Evolutionary conservation across 345 rosid genomes (phyloP), one percentile per base, ranked within the genome.

Genomic region (Moricandia arvensis): DNA sequence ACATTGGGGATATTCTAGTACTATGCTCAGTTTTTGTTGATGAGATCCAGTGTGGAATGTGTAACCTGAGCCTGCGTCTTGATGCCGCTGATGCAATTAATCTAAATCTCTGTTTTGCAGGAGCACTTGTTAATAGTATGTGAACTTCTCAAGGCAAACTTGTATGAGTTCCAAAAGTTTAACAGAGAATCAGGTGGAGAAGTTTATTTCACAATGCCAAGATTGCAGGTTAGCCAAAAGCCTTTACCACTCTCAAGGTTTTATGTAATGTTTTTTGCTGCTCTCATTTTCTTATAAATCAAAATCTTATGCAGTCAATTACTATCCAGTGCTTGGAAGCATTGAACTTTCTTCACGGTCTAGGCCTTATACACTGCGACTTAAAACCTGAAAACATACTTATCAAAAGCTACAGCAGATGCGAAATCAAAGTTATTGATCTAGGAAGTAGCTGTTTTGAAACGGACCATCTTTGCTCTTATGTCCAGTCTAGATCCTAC

Each of bases 401-500:
- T 69, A 96, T 94, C 68, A 91, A 94, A 78, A 94, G 98, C 85
- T 94, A 94, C 79, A 94, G 96, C 76, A 86, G 98, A 83, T 94
- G 98, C 21, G 98, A 94, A 83, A 89, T 91, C 76, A 94, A 94
- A 90, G 96, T 91, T 80, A 94, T 94, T 71, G 98, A 94, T 83
- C 95, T 94, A 45, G 98, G 98, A 79, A 94, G 98, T 82, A 91
- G 98, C 84, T 94, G 98, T 84, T 94, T 91, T 76, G 97, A 90
- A 88, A 91, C 98, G 2, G 98, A 91, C 82, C 96, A 94, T 76
- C 81, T 94, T 7, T 94, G 97, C 87, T 94, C 98, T 53, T 94
- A 94, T 78, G 98, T 94, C 61, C 98, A 94, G 73, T 94, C 98
- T 15, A 86, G 98, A 76, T 91, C 98, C n/a, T 93, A 93, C 77